Percentiles rank a stretch among this genome's conserved stretches.
phyloP scores from a whole-genome alignment of 148 eudicot genomes.

The Heliosperma pusillum region DNA sequence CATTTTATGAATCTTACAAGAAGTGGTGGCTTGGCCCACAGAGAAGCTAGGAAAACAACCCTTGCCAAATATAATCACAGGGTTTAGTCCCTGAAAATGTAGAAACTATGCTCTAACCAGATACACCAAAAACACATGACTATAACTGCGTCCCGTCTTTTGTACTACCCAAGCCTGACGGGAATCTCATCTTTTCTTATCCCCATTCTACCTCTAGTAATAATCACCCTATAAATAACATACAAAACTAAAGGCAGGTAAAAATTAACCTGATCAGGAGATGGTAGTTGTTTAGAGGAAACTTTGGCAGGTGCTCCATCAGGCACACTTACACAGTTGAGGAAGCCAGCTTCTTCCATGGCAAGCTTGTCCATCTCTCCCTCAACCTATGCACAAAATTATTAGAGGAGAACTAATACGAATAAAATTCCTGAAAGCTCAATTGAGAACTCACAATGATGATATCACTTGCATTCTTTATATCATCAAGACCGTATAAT shows the following conservation, averaged over 20 bases:
- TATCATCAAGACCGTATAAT: constrained; percentile 91
- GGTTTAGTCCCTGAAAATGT: no score
- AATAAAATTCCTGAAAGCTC: neutral
- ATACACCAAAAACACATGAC: no score
- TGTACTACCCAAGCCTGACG: no score
- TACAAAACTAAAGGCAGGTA: neutral
- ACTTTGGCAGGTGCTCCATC: constrained; percentile 89
- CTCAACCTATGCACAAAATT: constrained; percentile 59
- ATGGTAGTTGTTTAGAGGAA: constrained; percentile 70
- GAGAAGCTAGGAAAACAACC: no score
- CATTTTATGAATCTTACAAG: no score
- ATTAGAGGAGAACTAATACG: constrained; percentile 9
- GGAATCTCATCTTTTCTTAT: no score
- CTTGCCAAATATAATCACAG: no score
- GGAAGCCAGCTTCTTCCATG: constrained; percentile 96
- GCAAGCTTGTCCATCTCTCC: constrained; percentile 99
- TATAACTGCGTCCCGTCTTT: no score
- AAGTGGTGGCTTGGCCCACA: no score
- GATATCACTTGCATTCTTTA: constrained; percentile 56
- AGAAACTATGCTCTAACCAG: no score
- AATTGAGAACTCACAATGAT: constrained; percentile 55
- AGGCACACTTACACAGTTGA: constrained; percentile 93
- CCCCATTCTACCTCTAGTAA: no score
- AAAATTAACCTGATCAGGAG: constrained; percentile 54
- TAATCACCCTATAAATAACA: neutral